Conservation (phyloP, 75 land plant species). For the Selaginella moellendorffii region DNA sequence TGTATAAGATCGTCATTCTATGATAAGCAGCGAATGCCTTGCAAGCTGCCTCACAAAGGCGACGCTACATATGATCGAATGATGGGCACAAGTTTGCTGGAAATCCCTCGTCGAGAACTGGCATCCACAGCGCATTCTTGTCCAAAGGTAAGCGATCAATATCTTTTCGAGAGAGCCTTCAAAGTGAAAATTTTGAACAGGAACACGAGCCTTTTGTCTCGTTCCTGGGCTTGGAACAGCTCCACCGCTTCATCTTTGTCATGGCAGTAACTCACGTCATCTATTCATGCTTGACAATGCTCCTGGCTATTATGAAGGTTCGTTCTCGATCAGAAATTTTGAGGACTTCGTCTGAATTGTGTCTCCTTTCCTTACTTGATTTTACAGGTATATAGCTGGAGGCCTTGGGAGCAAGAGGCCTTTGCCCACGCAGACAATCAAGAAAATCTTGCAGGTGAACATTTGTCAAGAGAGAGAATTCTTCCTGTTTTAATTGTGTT, state of each 20-base stretch:
- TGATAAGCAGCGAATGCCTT: neutral
- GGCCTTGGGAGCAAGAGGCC: neutral
- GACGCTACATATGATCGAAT: neutral
- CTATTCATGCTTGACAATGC: neutral
- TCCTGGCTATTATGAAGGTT: constrained; percentile 5
- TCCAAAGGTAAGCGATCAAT: neutral
- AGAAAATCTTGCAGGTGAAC: neutral
- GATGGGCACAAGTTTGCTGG: neutral
- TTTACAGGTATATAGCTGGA: constrained; percentile 4
- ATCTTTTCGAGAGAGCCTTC: too few relatives aligned
- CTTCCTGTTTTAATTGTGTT: neutral
- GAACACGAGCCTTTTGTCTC: constrained; percentile 6
- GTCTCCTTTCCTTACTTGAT: neutral
- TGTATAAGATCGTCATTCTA: neutral
- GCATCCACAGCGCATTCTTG: neutral
- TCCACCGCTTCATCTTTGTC: constrained; percentile 5
- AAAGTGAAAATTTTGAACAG: too few relatives aligned
- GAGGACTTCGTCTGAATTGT: too few relatives aligned
- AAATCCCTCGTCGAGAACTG: neutral
- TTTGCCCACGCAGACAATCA: neutral
- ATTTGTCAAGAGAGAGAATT: neutral
- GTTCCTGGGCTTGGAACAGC: constrained; percentile 4
- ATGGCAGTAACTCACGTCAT: constrained; percentile 3
- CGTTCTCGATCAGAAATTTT: neutral
- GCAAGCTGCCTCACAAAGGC: neutral